Conservation (phyloP, 1,139 yeast genomes). For the Meyerozyma smithsonii region DNA sequence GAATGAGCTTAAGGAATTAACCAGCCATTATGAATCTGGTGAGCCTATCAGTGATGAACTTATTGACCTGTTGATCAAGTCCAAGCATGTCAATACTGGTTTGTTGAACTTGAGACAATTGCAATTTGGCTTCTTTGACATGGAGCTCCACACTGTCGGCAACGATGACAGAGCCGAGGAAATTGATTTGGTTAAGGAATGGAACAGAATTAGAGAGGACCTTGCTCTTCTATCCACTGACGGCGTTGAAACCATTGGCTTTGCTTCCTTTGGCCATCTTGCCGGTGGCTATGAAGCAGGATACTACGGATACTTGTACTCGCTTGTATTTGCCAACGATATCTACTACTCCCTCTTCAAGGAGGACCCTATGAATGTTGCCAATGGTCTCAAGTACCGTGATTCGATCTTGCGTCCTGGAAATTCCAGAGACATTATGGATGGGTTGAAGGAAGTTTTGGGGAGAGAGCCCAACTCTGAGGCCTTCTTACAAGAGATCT, state of each 20-base stretch:
- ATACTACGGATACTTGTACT: slow-evolving; percentile 82
- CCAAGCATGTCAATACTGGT: slow-evolving; percentile 77
- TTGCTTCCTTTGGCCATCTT: slow-evolving; percentile 75
- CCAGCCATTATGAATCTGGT: slow-evolving; percentile 63
- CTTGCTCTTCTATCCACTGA: slow-evolving; percentile 56
- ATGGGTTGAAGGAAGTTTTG: slow-evolving; percentile 56
- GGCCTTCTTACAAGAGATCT: slow-evolving; percentile 59
- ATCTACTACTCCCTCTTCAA: slow-evolving; percentile 72
- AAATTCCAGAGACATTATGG: slow-evolving; percentile 67
- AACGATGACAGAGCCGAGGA: slow-evolving; percentile 32
- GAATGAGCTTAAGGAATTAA: slow-evolving; percentile 51
- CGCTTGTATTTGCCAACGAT: slow-evolving; percentile 81
- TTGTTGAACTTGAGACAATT: slow-evolving; percentile 67
- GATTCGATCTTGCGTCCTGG: slow-evolving; percentile 68
- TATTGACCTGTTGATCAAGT: slow-evolving; percentile 53
- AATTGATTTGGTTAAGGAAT: slow-evolving; percentile 46
- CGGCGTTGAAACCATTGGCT: slow-evolving; percentile 55
- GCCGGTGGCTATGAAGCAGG: slow-evolving; percentile 86
- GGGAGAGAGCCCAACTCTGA: slow-evolving; percentile 73
- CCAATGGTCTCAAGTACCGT: slow-evolving; percentile 62
- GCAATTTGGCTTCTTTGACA: slow-evolving; percentile 74
- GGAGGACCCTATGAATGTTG: slow-evolving; percentile 59
- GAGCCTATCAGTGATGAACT: slow-evolving; percentile 55
- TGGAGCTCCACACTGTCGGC: slow-evolving; percentile 57
- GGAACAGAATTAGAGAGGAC: slow-evolving; percentile 63